Evolutionary conservation across 768 basidiomycete species (phyloP), one percentile per base, ranked within the genome.

Genomic region (Auriscalpium orientale): DNA sequence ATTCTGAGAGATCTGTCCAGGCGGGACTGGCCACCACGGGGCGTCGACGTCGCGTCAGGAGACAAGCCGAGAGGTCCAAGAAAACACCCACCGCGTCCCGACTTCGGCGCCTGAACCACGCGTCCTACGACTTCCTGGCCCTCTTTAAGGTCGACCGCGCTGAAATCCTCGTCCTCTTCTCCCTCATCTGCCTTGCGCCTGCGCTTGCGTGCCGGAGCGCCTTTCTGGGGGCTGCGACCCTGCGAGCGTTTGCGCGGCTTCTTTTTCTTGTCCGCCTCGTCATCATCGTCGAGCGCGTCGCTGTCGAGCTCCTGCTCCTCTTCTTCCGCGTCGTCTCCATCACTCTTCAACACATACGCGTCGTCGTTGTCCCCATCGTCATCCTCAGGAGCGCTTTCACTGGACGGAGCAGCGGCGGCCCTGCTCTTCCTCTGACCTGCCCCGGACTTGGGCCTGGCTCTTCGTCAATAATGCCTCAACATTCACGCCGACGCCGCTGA

Each of bases 1-100:
- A 61, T 97, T 95, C 63, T 84, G 76, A 2, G 93, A 95, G 65
- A 97, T 82, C 68, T 84, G 83, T 10, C 93, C 94, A 11, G 91
- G 80, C 0, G 91, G 87, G 0, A 91, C 93, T 89, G 35, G 28
- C 28, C 28, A 28, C 28, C 28, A 28, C 28, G 4, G 28, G 28
- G 28, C 28, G 28, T 28, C 28, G 28, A 47, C 20, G 49, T 8
- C 10, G 16, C 49, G 22, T 34, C 33, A 36, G 50, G 16, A n/a
- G 34, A 40, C 40, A 35, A 36, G 35, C 10, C 38, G 21, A 46
- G 45, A 20, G 21, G 35, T 16, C 3, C 20, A n/a, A 34, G 16
- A 40, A 3, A 1, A 21, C 51, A 70, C 76, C 46, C 54, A 87
- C 90, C 89, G 71, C 79, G 79, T n/a, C 93, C 93, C 0, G 83